Evolutionary conservation across 169 alveolate species (phyloP), one percentile per base, ranked within the genome.

Genomic region (Plasmodium gonderi): DNA sequence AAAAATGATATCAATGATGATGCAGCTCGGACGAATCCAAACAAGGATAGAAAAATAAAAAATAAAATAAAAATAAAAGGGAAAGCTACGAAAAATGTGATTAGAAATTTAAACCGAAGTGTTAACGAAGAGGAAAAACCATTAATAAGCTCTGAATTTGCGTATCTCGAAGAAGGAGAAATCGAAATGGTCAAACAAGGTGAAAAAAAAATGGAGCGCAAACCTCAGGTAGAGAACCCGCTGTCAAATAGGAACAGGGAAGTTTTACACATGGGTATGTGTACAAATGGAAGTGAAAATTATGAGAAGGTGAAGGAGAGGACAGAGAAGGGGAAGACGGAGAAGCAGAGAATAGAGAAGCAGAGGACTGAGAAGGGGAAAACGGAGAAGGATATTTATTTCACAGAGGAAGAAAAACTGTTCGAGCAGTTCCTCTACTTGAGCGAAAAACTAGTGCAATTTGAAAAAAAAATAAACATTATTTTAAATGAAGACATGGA

Each of bases 381-480:
- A 29, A 8, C 11, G 1, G 26, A 12, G 20, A 51, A 2, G 3
- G 9, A 2, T 20, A 11, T 7, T 14, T 40, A 36, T 26, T 29
- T 23, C n/a, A 12, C 68, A 12, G 51, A 40, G 31, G 47, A 26
- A 17, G 54, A 79, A 20, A 51, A 51, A 51, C 4, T 79, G 12
- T 51, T 79, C 14, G 60, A 79, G 11, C 89, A 51, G 17, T 6
- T 47, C 1, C 40, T 79, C 38, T 79, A 4, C 31, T 7, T 79
- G 9, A 26, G 47, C 7, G 89, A 79, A 51, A 79, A 79, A 29
- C 31, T 79, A 0, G 38, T 79, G n/a, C 17, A 79, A 4, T 79
- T 79, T 79, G 26, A n/a, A 38, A 49, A 79, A 79, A 68, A 79
- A 45, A 79, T 40, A 14, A 29, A 79, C 14, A 79, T 49, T 54